phyloP scores from a whole-genome alignment of 495 filamentous ascomycete species.

The Tuber microsphaerosporum region DNA sequence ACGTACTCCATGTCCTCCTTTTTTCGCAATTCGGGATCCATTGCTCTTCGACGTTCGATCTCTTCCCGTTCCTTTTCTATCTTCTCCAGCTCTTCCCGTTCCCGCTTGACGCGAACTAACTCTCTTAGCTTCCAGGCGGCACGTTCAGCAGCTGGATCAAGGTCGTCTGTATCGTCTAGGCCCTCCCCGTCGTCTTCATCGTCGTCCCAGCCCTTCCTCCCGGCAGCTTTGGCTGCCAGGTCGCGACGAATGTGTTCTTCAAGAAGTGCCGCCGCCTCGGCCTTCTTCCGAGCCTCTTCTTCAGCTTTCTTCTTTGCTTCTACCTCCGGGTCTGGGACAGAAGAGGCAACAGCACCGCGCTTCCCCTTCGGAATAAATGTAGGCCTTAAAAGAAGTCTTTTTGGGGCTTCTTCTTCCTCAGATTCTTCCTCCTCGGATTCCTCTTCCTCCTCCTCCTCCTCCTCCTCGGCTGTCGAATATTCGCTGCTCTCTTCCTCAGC shows the following conservation, averaged over 20 bases:
- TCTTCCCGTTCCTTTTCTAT: conserved; percentile 82
- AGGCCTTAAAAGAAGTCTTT: conserved; percentile 69
- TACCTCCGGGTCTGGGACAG: conserved; percentile 24
- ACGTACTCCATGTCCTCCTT: conserved; percentile 77
- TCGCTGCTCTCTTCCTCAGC: conserved; percentile 49
- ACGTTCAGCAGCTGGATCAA: conserved; percentile 82
- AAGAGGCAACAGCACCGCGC: conserved; percentile 46
- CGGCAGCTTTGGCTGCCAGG: conserved; percentile 63
- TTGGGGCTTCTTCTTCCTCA: conserved; percentile 63
- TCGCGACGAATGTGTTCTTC: conserved; percentile 81
- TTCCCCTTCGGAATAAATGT: conserved; percentile 85
- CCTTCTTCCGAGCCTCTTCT: conserved; percentile 57
- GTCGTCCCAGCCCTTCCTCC: conserved; percentile 81
- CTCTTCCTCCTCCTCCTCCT: conserved; percentile 42
- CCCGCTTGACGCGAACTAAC: conserved; percentile 75
- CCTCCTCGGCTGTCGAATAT: conserved; percentile 47
- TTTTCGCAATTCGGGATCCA: conserved; percentile 78
- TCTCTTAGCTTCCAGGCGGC: conserved; percentile 93
- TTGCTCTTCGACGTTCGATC: conserved; percentile 75
- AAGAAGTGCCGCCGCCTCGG: conserved; percentile 67
- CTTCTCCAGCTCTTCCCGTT: conserved; percentile 73
- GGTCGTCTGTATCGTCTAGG: conserved; percentile 76
- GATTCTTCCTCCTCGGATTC: conserved; percentile 49
- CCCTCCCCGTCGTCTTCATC: conserved; percentile 64
- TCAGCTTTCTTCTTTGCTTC: conserved; percentile 47